Base-by-base conservation (phyloP, 805 yeast genomes). In the Saturnispora diversa region DNA sequence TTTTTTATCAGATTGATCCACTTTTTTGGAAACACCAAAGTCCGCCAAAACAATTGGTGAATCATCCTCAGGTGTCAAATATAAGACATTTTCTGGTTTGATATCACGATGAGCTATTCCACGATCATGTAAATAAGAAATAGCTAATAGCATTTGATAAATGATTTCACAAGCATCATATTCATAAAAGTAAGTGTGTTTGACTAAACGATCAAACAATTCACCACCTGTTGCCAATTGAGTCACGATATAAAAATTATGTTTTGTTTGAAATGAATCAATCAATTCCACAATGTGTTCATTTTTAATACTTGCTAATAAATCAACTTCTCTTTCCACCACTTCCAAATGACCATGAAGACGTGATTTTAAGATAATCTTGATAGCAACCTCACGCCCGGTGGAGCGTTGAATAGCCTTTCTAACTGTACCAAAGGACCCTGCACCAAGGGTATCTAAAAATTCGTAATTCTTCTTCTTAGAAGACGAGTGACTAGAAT, bases 141-240 rank as follows among this genome's bases (percentile, higher is more conserved):
- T 68, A 2, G 97, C 97, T 35, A 75, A 72, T 34, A 87, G 62
- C 50, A 88, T 70, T 54, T 90, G 95, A 29, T 70, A 68, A 11
- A 88, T 66, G 36, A 87, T 80, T 41, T 67, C 63, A 9, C 84
- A 79, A 1, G 97, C 97, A 58, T 88, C 96, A 46, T 69, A 69
- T 59, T 90, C 98, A 5, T 95, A 84, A 61, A 86, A 90, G 41
- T 79, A 72, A 11, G 97, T 96, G 52, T 78, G 68, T 36, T 75
- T 66, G 30, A 87, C 72, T 47, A 90, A 86, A 40, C 97, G 66
- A 47, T 88, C 96, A 56, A 90, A 90, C 43, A 90, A 65, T 60
- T 90, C 98, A 37, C 98, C 98, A 23, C 98, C 98, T 2, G 87
- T 81, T 19, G 97, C 97, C 54, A 90, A 67, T 59, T 90, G 95